Evolutionary conservation across 2,329 filamentous ascomycete species (phyloP).

Genomic region (Ophidiomyces ophidiicola): DNA sequence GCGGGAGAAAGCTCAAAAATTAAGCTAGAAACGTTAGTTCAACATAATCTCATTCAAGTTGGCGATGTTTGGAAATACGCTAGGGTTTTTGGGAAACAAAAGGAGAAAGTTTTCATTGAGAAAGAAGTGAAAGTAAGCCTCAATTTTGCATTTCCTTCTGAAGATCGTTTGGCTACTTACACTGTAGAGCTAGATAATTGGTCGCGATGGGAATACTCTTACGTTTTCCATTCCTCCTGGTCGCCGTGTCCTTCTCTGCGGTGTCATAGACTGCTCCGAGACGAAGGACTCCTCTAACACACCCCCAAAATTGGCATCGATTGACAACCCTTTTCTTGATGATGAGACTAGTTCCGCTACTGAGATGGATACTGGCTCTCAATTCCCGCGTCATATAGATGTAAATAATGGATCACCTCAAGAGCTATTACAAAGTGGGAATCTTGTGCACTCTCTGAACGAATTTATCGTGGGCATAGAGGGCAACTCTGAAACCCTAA

Average conservation of each 20-base stretch:
- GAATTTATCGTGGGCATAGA: slow-evolving; percentile 1
- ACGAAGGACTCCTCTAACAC: neutral
- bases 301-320: no score
- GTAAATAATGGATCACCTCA: neutral
- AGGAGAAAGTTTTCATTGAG: slow-evolving; percentile 26
- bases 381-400: neutral
- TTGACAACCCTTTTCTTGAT: no score
- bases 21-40: slow-evolving; percentile 28
- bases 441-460: neutral
- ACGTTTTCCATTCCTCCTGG: slow-evolving; percentile 32
- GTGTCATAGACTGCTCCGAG: neutral
- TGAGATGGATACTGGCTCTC: no score
- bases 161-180: neutral
- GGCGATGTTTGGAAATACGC: slow-evolving; percentile 35
- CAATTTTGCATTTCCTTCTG: no score
- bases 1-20: slow-evolving; percentile 34
- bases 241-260: slow-evolving; percentile 24
- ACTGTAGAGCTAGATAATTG: slow-evolving; percentile 22
- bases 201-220: slow-evolving; percentile 23
- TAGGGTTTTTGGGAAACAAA: slow-evolving; percentile 16
- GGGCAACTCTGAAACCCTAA: neutral
- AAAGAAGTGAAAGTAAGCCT: slow-evolving; percentile 32
- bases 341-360: neutral
- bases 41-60: slow-evolving; percentile 25
- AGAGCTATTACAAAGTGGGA: neutral